Evolutionary conservation across 352 stramenopile species (phyloP).

Genomic region (Pythium coloratum): DNA sequence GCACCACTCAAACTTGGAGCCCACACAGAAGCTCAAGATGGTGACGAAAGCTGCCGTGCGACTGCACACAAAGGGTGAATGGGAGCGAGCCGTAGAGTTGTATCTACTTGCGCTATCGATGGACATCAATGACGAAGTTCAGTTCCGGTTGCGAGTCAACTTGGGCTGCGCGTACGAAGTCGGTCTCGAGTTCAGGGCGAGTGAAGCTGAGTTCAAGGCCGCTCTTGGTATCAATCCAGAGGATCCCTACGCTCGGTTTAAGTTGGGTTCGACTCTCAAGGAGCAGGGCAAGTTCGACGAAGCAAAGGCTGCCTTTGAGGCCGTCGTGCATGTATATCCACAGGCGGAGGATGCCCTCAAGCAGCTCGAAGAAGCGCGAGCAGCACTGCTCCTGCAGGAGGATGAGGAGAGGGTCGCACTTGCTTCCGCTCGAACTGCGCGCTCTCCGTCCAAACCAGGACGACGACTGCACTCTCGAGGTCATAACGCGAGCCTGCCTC

Average conservation of each 20-base stretch:
- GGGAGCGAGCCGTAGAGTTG: constrained; percentile 64
- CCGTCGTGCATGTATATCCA: constrained; percentile 48
- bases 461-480: constrained; percentile 16
- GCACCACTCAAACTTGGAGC: constrained; percentile 58
- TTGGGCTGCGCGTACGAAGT: constrained; percentile 63
- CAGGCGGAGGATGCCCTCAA: constrained; percentile 48
- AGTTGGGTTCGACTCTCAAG: constrained; percentile 51
- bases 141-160: constrained; percentile 68
- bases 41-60: constrained; percentile 75
- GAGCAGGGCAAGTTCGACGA: constrained; percentile 40
- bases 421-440: constrained; percentile 26
- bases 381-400: constrained; percentile 24
- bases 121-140: constrained; percentile 50
- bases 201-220: constrained; percentile 41
- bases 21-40: constrained; percentile 77
- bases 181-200: constrained; percentile 36
- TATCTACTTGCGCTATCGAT: constrained; percentile 65
- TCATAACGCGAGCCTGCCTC: constrained; percentile 4
- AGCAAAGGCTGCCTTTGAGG: constrained; percentile 38
- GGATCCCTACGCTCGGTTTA: constrained; percentile 60
- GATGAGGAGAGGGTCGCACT: constrained; percentile 31
- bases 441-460: constrained; percentile 21
- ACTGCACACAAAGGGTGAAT: constrained; percentile 62
- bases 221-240: constrained; percentile 46
- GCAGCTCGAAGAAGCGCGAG: constrained; percentile 30